Percentiles rank a stretch among this genome's conserved stretches.
These are phyloP conservation scores for Dryas alaskensis DNA, from an alignment of 306 rosid genomes.

Conservation along the genomic window DNA sequence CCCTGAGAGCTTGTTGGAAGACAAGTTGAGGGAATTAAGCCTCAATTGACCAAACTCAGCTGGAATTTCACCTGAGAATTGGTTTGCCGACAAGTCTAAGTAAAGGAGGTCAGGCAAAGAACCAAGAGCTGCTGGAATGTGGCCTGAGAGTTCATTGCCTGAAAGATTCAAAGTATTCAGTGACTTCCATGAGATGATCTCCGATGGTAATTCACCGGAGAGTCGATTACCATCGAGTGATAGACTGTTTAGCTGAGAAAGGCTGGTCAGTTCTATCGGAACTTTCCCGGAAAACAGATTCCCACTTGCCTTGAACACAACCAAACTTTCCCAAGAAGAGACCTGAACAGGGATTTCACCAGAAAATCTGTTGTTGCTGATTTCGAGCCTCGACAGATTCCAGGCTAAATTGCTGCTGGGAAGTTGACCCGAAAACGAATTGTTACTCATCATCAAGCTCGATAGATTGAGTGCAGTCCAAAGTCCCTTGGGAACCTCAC, in stretches of 20 bases:
- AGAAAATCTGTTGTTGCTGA: constrained; percentile 61
- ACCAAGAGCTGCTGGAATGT: constrained; percentile 50
- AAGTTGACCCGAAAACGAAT: constrained; percentile 67
- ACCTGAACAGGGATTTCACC: constrained; percentile 58
- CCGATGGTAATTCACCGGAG: constrained; percentile 64
- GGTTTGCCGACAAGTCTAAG: constrained; percentile 71
- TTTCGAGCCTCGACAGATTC: constrained; percentile 59
- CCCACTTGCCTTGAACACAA: constrained; percentile 62
- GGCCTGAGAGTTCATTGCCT: constrained; percentile 61
- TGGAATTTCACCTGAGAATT: constrained; percentile 72
- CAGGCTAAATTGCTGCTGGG: constrained; percentile 42
- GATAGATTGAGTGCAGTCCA: constrained; percentile 58
- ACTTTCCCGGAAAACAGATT: constrained; percentile 63
- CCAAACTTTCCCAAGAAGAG: constrained; percentile 40
- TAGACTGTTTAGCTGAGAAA: constrained; percentile 46
- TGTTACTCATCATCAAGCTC: constrained; percentile 54
- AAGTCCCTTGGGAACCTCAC: constrained; percentile 61
- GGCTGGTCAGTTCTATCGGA: constrained; percentile 54
- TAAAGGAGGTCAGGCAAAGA: constrained; percentile 50
- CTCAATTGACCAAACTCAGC: constrained; percentile 43
- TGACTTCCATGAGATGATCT: constrained; percentile 59
- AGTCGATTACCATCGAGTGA: constrained; percentile 60
- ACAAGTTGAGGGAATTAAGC: constrained; percentile 68
- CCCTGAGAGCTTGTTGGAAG: constrained; percentile 72
- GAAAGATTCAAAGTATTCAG: constrained; percentile 56